Evolutionary conservation across 108 stramenopile genomes (phyloP), one percentile per base, ranked within the genome.

Genomic region (Fragilaria radians): DNA sequence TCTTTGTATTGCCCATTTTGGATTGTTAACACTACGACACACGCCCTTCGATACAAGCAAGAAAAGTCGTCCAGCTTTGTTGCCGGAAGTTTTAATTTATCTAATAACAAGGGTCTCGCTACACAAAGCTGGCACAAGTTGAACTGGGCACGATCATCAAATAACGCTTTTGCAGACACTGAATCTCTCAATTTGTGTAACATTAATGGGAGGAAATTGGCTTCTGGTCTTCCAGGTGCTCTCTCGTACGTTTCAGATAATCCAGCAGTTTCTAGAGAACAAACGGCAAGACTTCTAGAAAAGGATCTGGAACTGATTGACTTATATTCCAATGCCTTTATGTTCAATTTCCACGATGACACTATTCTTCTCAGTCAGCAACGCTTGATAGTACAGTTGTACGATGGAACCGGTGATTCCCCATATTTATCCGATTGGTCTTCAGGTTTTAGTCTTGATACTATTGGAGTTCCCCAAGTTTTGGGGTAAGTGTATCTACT

Each of bases 381-480:
- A 51, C 85, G 78, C 52, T 54, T 96, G 24, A 77, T 79, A 59
- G 67, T 94, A 5, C 90, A 94, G 73, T 67, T 97, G 14, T 62
- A 50, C 22, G 82, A 88, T 60, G 66, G 72, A 47, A 54, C 73
- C 36, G 60, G 66, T 3, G 57, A 77, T 28, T 70, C 77, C 9
- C 53, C 48, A 7, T 90, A 88, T 57, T 65, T 68, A 4, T 87
- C 88, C 4, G 86, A 85, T 47, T 93, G 92, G 92, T 88, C 88
- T 18, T 62, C 64, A 30, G 92, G 88, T 5, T 95, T 96, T 65
- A 86, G 88, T 48, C 72, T 96, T 26, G 95, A 96, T 5, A 91
- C 94, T n/a, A 87, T 95, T 52, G 96, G 95, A n/a, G 88, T 96
- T n/a, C 89, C 88, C 18, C 96, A 97, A 62, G 85, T 93, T 28